phyloP scores from a whole-genome alignment of 2,329 filamentous ascomycete genomes.

The Exserohilum turcica region DNA sequence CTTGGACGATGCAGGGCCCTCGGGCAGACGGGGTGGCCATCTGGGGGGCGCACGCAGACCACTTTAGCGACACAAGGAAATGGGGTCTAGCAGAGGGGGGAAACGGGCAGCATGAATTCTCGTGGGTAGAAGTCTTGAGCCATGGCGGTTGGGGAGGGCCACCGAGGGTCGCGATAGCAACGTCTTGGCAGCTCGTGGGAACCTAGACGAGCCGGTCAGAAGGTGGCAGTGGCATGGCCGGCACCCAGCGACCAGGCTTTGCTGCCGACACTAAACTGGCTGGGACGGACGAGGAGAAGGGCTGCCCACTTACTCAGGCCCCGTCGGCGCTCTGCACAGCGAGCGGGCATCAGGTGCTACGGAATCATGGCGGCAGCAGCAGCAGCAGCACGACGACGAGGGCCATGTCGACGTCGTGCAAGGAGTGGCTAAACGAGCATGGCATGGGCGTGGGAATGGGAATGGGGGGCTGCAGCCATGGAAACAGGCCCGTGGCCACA shows the following conservation, averaged over 20 bases:
- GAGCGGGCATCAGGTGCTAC: slow-evolving; percentile 1
- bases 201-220: slow-evolving; percentile 13
- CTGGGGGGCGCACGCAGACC: slow-evolving; percentile 7
- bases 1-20: slow-evolving; percentile 11
- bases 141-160: neutral
- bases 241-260: neutral
- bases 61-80: neutral
- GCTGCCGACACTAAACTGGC: neutral
- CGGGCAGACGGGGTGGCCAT: too few species aligned
- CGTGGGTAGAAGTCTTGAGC: neutral
- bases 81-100: neutral
- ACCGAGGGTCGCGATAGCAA: neutral
- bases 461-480: too few species aligned
- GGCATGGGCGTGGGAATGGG: too few species aligned
- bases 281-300: too few species aligned
- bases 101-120: neutral
- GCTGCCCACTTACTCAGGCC: slow-evolving; percentile 7
- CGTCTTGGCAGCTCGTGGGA: slow-evolving; percentile 8
- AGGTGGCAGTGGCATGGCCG: neutral
- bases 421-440: slow-evolving; percentile 4
- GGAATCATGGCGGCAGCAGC: neutral
- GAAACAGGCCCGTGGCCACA: too few species aligned
- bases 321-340: neutral
- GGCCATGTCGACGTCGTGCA: slow-evolving; percentile 1
- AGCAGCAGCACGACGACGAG: too few species aligned